Conservation (phyloP, 805 yeast genomes). For the Ogataea trehalophila region DNA sequence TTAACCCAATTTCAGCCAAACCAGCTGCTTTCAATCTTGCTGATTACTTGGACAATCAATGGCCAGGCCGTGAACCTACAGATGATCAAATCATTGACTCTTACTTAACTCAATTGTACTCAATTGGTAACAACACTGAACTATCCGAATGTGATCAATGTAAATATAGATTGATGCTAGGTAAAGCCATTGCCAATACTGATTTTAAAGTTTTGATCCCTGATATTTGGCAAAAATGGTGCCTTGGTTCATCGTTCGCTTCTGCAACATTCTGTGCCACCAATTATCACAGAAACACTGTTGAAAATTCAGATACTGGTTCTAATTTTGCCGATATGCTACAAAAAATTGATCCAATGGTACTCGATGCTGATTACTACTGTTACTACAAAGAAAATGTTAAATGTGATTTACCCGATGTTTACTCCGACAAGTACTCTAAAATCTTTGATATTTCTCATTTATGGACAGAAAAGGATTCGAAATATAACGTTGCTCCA, state of each 20-base stretch:
- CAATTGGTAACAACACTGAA: constrained; percentile 12
- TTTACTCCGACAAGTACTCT: constrained; percentile 39
- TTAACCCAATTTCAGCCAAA: neutral
- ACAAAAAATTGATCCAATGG: constrained; percentile 45
- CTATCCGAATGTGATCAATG: constrained; percentile 31
- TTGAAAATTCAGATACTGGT: constrained; percentile 33
- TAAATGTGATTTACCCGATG: neutral
- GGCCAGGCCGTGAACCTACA: neutral
- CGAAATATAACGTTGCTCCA: constrained; percentile 39
- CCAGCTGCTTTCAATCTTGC: neutral
- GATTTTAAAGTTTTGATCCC: constrained; percentile 37
- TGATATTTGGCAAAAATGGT: constrained; percentile 38
- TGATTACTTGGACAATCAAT: neutral
- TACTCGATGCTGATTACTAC: constrained; percentile 55
- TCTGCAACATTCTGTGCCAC: constrained; percentile 26
- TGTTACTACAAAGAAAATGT: constrained; percentile 44
- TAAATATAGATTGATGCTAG: constrained; percentile 31
- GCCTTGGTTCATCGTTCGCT: constrained; percentile 30
- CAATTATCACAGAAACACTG: constrained; percentile 36
- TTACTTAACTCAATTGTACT: constrained; percentile 3
- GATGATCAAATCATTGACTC: constrained; percentile 6
- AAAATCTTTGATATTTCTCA: constrained; percentile 36
- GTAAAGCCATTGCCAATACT: constrained; percentile 33
- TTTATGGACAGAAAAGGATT: constrained; percentile 43
- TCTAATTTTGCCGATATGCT: constrained; percentile 50